phyloP scores from a whole-genome alignment of 495 filamentous ascomycete species.

The Aspergillus cavernicola region DNA sequence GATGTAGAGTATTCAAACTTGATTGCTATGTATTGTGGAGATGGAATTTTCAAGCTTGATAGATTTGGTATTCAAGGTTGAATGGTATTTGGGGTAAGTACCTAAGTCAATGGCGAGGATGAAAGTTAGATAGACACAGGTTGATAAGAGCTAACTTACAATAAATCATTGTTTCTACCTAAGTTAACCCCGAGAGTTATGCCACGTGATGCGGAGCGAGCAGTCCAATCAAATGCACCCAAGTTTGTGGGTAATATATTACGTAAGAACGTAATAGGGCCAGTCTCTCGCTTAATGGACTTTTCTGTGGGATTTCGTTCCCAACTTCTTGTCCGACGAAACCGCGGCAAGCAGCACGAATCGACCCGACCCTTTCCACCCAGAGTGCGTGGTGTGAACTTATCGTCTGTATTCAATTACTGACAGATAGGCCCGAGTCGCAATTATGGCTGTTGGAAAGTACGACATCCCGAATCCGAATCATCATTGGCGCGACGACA shows the following conservation, averaged over 20 bases:
- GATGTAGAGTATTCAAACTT: no score
- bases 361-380: conserved; percentile 36
- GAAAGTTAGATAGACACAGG: no score
- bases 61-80: no score
- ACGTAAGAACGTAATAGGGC: conserved; percentile 33
- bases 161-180: no score
- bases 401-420: conserved; percentile 42
- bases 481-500: neutral
- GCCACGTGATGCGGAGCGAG: neutral
- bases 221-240: conserved; percentile 4
- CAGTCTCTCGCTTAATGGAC: conserved; percentile 47
- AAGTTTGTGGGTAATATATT: conserved; percentile 26
- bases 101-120: no score
- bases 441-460: conserved; percentile 92
- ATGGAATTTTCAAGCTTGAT: no score
- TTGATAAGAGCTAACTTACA: no score
- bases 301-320: conserved; percentile 50
- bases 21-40: no score
- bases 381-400: conserved; percentile 39
- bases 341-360: conserved; percentile 33
- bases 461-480: conserved; percentile 44
- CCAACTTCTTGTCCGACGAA: conserved; percentile 34
- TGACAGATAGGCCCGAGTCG: conserved; percentile 47
- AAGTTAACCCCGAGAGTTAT: neutral
- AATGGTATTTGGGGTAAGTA: no score